phyloP scores from a whole-genome alignment of 306 rosid species.

The barrel medic (Medicago truncatula) region MtrunA17r5.0-ANR NC_053048.1:8394501-8395000 shows the following conservation, averaged over 20 bases:
- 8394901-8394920: background rate
- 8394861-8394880: background rate
- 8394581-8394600: background rate
- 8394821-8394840: background rate
- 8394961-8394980: background rate
- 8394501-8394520: background rate
- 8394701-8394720: background rate
- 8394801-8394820: background rate
- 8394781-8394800: background rate
- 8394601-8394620: background rate
- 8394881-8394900: background rate
- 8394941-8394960: background rate
- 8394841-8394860: background rate
- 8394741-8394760: background rate
- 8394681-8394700: background rate
- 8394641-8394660: background rate
- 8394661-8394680: background rate
- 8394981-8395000: background rate
- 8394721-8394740: background rate
- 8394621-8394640: background rate
- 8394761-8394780: background rate
- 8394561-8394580: background rate
- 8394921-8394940: background rate
- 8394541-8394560: background rate
- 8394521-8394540: background rate